phyloP scores from a whole-genome alignment of 1,284 basidiomycete species.

The Volvariella surrecta region DNA sequence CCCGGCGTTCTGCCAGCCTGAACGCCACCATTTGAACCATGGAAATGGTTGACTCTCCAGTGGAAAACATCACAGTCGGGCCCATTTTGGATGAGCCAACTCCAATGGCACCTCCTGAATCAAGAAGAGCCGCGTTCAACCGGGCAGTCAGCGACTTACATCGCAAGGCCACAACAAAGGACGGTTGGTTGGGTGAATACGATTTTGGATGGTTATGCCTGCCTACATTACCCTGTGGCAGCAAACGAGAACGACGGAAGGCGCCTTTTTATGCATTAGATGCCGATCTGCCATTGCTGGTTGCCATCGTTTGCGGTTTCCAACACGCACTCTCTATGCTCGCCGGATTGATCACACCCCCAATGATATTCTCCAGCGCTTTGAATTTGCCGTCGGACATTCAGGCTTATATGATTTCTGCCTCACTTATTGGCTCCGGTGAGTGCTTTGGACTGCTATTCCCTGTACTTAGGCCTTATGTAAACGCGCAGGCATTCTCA shows the following conservation, averaged over 20 bases:
- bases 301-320: slow-evolving; percentile 62
- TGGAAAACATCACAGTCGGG: too few species aligned
- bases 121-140: too few species aligned
- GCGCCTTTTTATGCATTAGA: slow-evolving; percentile 73
- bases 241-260: slow-evolving; percentile 22
- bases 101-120: too few species aligned
- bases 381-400: slow-evolving; percentile 46
- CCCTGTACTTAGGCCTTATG: not conserved
- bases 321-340: slow-evolving; percentile 81
- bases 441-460: slow-evolving; percentile 13
- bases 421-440: slow-evolving; percentile 74
- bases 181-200: slow-evolving; percentile 76
- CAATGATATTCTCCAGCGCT: slow-evolving; percentile 72
- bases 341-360: slow-evolving; percentile 68
- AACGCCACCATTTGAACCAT: too few species aligned
- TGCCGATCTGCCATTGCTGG: slow-evolving; percentile 56
- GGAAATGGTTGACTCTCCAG: too few species aligned
- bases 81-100: too few species aligned
- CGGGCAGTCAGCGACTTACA: too few species aligned
- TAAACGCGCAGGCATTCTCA: slow-evolving; percentile 48
- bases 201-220: slow-evolving; percentile 68
- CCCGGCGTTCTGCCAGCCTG: too few species aligned
- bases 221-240: slow-evolving; percentile 51
- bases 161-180: slow-evolving; percentile 29
- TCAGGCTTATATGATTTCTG: slow-evolving; percentile 76